A percentile compares a stretch with the other conserved stretches of the same genome.
Evolutionary conservation across 331 rosid genomes (phyloP).

Genomic region (Telfairia occidentalis): DNA sequence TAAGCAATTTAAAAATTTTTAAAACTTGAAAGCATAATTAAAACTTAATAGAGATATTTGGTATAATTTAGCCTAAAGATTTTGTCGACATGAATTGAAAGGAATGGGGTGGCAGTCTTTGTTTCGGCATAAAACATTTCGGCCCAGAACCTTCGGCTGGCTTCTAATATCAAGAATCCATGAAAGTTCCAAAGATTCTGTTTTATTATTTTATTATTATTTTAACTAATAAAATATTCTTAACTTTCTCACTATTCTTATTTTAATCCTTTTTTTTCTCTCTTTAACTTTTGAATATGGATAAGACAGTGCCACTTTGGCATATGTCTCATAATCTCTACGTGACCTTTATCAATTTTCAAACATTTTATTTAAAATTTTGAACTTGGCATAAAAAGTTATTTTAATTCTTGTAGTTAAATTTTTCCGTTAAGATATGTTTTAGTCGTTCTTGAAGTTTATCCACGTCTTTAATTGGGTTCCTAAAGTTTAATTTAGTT

Average conservation of each 20-base stretch:
- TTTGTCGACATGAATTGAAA: too few relatives aligned
- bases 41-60: too few relatives aligned
- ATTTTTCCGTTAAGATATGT: too few relatives aligned
- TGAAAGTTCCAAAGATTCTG: not conserved
- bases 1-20: too few relatives aligned
- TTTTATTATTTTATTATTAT: not conserved
- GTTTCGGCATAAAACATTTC: not conserved
- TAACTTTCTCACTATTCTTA: not conserved
- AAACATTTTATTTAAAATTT: too few relatives aligned
- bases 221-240: not conserved
- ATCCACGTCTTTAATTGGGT: too few relatives aligned
- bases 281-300: not conserved
- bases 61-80: too few relatives aligned
- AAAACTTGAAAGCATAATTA: too few relatives aligned
- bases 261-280: not conserved
- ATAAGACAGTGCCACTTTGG: not conserved
- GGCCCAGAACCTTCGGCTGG: not conserved
- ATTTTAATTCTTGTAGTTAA: too few relatives aligned
- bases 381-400: too few relatives aligned
- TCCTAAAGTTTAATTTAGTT: too few relatives aligned
- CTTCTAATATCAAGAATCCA: not conserved
- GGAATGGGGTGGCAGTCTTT: not conserved
- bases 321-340: not conserved
- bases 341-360: not conserved
- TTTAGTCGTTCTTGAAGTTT: too few relatives aligned